Base-by-base conservation (phyloP, 1,284 basidiomycete genomes). In the Macrocystidia cucumis region DNA sequence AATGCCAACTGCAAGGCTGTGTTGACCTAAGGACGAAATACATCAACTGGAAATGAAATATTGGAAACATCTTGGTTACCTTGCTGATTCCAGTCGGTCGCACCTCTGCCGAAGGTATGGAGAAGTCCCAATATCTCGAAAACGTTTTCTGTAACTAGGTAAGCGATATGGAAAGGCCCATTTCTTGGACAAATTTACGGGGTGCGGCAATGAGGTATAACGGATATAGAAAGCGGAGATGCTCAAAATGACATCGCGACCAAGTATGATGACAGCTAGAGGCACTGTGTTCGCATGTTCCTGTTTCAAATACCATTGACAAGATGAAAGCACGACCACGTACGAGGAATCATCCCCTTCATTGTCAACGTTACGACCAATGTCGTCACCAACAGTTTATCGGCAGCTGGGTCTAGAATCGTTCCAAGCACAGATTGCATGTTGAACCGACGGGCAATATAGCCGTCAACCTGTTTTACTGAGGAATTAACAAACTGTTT, bases 321-420 rank as follows among this genome's bases (percentile, higher is more conserved):
- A 17, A 22, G 22, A 13, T 22, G 31, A 25, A 17, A 36, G 23
- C 12, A 21, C 17, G 26, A 36, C 24, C 3, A 61, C 69, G 35
- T 48, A 93, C 92, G 48, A n/a, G 95, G 92, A 19, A 98, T 63
- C 44, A 95, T 65, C 6, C 78, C 82, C 46, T 87, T 83, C 67
- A 86, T 75, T 0, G 88, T 78, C 38, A 98, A 63, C 1, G 91
- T 86, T 31, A 95, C 67, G 1, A 91, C 91, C 54, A 98, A 69
- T 1, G 93, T 97, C 1, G 95, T 96, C 83, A 98, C 89, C 29
- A 99, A 65, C 16, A 80, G 72, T 63, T 99, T 99, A 72, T 99
- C 95, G 2, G 96, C 95, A 0, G 93, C 91, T 5, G 95, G 95
- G 57, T 99, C 96, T 5, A 98, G 72, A 40, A 98, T 93, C 8